A percentile compares a stretch with the other conserved stretches of the same genome.
phyloP scores from a whole-genome alignment of 2,329 filamentous ascomycete genomes.

The Plenodomus tracheiphilus region DNA sequence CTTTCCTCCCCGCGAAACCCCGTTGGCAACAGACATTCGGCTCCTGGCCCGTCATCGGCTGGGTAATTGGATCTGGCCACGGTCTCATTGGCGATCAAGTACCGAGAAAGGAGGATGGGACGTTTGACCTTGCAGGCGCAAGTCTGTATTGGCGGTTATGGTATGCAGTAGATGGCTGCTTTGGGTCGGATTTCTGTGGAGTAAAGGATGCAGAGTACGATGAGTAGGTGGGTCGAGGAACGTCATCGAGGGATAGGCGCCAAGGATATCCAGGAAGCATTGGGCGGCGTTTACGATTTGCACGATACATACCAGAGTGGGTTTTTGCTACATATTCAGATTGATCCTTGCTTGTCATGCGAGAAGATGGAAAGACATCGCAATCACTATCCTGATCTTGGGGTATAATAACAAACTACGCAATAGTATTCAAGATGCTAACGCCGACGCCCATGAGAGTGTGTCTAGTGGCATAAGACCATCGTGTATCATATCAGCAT shows the following conservation, averaged over 20 bases:
- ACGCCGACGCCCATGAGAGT: conserved; percentile 21
- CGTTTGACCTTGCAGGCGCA: conserved; percentile 73
- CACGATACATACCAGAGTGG: neutral
- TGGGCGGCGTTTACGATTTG: conserved; percentile 3
- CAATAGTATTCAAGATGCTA: conserved; percentile 19
- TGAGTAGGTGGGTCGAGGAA: conserved; percentile 20
- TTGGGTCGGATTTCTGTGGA: conserved; percentile 66
- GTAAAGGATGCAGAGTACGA: conserved; percentile 56
- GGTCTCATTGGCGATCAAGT: conserved; percentile 75
- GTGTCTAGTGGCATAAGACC: conserved; percentile 10
- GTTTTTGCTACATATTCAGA: neutral
- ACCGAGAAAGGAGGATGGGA: conserved; percentile 71
- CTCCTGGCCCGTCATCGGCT: conserved; percentile 56
- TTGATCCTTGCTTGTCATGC: neutral
- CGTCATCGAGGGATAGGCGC: neutral
- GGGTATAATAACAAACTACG: neutral
- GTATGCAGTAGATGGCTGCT: conserved; percentile 58
- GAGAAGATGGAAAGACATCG: neutral
- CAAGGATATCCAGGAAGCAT: neutral
- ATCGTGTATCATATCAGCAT: conserved; percentile 9
- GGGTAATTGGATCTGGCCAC: conserved; percentile 49
- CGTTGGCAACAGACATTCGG: conserved; percentile 48
- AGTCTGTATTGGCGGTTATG: conserved; percentile 65
- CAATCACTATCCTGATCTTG: neutral
- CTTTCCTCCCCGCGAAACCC: conserved; percentile 50